Conservation (phyloP, 441 rosid species). For the Monsonia emarginata region DNA sequence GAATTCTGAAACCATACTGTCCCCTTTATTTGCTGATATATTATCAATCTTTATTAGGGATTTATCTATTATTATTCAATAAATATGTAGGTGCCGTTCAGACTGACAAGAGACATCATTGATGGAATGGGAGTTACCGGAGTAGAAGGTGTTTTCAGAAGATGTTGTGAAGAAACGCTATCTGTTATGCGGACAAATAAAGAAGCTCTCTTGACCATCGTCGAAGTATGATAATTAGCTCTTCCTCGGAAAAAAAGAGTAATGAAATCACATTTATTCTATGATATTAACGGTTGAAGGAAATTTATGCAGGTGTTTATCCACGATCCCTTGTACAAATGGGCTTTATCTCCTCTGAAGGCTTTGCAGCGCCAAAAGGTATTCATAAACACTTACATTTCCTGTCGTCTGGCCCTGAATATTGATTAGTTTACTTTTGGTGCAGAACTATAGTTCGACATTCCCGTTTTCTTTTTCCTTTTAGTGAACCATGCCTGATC, state of each 20-base stretch:
- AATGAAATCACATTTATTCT: not conserved
- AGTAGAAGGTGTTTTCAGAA: constrained; percentile 92
- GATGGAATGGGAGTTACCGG: constrained; percentile 99
- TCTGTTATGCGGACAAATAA: constrained; percentile 93
- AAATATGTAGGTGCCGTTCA: constrained; percentile 73
- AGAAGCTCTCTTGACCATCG: constrained; percentile 85
- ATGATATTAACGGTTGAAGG: not conserved
- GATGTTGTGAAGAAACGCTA: constrained; percentile 91
- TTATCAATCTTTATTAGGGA: not conserved
- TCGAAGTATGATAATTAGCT: constrained; percentile 50
- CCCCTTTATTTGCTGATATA: constrained; percentile 10
- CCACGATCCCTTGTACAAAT: constrained; percentile 93
- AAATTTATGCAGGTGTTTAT: constrained; percentile 72
- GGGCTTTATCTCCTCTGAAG: constrained; percentile 94
- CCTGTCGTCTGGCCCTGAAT: not conserved
- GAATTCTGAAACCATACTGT: constrained; percentile 8
- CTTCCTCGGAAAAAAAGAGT: not conserved
- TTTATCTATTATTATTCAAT: constrained; percentile 15
- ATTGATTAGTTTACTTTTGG: not conserved
- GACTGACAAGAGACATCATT: constrained; percentile 83
- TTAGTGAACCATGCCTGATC: not conserved
- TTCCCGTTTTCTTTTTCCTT: not conserved
- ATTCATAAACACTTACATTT: no score
- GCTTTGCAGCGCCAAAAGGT: constrained; percentile 99
- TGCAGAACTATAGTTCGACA: not conserved